phyloP scores from a whole-genome alignment of 129 eudicot species.

The Flaveria robusta region DNA sequence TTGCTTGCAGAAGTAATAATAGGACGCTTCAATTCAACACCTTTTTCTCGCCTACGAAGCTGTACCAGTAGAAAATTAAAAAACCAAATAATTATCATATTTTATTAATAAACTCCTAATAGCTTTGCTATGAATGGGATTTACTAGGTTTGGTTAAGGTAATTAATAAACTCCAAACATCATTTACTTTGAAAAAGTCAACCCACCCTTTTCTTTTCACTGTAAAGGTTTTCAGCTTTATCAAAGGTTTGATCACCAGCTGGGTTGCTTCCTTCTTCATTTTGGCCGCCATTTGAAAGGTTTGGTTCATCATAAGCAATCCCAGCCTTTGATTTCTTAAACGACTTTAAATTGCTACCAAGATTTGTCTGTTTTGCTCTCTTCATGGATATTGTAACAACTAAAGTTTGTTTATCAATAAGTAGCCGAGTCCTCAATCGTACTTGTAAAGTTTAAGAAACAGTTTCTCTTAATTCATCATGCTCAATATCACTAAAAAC shows the following conservation, averaged over 20 bases:
- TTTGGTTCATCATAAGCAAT: slow-evolving; percentile 13
- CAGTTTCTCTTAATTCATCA: slow-evolving; percentile 24
- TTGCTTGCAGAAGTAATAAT: slow-evolving; percentile 13
- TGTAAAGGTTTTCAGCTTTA: slow-evolving; percentile 27
- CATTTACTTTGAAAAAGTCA: neutral
- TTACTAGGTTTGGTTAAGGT: no score
- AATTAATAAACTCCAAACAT: neutral
- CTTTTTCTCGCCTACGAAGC: slow-evolving; percentile 40
- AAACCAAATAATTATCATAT: neutral
- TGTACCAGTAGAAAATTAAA: slow-evolving; percentile 33
- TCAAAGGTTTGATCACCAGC: slow-evolving; percentile 28
- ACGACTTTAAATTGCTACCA: slow-evolving; percentile 31
- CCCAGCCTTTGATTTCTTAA: slow-evolving; percentile 43
- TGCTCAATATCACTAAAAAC: slow-evolving; percentile 21
- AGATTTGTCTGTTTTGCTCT: slow-evolving; percentile 30
- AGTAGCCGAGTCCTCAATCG: slow-evolving; percentile 29
- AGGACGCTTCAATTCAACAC: slow-evolving; percentile 6
- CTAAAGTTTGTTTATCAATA: slow-evolving; percentile 33
- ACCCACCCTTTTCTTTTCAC: slow-evolving; percentile 57
- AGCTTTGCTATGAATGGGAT: no score
- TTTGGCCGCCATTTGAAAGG: slow-evolving; percentile 17
- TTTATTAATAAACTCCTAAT: neutral
- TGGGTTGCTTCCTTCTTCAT: slow-evolving; percentile 33
- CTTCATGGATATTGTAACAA: slow-evolving; percentile 30
- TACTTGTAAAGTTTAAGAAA: slow-evolving; percentile 18